Evolutionary conservation across 371 early-diverging fungal genomes (phyloP), one percentile per base, ranked within the genome.

Genomic region (Mucor saturninus): DNA sequence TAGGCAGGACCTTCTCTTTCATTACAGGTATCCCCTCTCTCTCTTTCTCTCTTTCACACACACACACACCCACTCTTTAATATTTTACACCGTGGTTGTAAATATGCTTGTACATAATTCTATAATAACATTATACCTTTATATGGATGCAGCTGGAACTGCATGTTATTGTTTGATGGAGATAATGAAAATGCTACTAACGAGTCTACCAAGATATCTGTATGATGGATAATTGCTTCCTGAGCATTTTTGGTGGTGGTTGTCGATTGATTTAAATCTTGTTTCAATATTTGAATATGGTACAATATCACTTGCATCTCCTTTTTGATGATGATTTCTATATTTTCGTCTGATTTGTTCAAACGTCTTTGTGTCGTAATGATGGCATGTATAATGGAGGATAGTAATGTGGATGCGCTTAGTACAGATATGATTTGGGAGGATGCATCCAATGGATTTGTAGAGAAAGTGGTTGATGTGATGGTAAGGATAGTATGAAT

Each of bases 211-310:
- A 64, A 45, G 28, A 26, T 57, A 45, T 65, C 49, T 15, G 48
- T 42, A 51, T 65, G 66, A 56, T 65, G 38, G 49, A 65, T 54
- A 11, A 65, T 61, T 2, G 61, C 61, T 42, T 65, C 66, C 29
- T 60, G 60, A 32, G 51, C 66, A 56, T 51, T 40, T 59, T 59
- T 30, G 11, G 42, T 42, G n/a, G 10, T 42, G 11, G 42, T 43
- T 13, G 15, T 42, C 26, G 50, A 48, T 43, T 55, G 51, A 56
- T 54, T 52, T 45, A 56, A 39, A 40, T 54, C 49, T 45, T 54
- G 61, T 37, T 60, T 60, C 35, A 65, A 37, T 51, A 60, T 54
- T 43, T 65, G 66, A 30, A 65, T 60, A 42, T 59, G 59, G 39
- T 65, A 55, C 61, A 60, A 43, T 28, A 65, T 56, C 4, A 56